Evolutionary conservation across 768 basidiomycete species (phyloP).

Genomic region (Lactarius quietus): DNA sequence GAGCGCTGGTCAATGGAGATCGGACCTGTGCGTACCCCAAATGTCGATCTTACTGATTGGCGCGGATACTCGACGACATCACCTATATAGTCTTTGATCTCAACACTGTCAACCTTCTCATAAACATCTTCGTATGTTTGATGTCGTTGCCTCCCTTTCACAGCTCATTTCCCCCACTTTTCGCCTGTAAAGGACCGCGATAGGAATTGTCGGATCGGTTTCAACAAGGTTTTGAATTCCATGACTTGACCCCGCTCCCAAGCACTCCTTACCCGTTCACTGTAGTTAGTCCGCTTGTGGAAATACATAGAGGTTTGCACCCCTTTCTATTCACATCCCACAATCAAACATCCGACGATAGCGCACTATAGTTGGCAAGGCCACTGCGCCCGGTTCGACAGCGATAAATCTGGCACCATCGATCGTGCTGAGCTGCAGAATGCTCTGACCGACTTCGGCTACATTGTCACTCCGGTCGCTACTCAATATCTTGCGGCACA

Average conservation of each 20-base stretch:
- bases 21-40: slow-evolving; percentile 60
- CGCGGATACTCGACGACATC: background rate
- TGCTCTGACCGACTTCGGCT: slow-evolving; percentile 75
- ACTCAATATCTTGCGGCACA: slow-evolving; percentile 65
- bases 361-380: slow-evolving; percentile 60
- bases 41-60: background rate
- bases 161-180: background rate
- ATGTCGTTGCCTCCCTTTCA: background rate
- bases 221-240: slow-evolving; percentile 56
- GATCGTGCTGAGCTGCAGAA: slow-evolving; percentile 62
- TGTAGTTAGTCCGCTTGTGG: slow-evolving; percentile 69
- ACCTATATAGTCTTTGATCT: slow-evolving; percentile 65
- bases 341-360: background rate
- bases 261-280: slow-evolving; percentile 9
- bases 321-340: background rate
- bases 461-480: slow-evolving; percentile 65
- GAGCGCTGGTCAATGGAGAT: slow-evolving; percentile 56
- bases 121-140: slow-evolving; percentile 69
- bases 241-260: slow-evolving; percentile 9
- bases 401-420: slow-evolving; percentile 76
- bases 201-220: slow-evolving; percentile 73
- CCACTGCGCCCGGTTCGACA: slow-evolving; percentile 78
- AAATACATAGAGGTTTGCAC: slow-evolving; percentile 64
- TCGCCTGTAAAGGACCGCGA: slow-evolving; percentile 54
- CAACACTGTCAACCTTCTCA: slow-evolving; percentile 81